Conservation (phyloP, 2,329 filamentous ascomycete genomes). For the Paramyrothecium roridum region DNA sequence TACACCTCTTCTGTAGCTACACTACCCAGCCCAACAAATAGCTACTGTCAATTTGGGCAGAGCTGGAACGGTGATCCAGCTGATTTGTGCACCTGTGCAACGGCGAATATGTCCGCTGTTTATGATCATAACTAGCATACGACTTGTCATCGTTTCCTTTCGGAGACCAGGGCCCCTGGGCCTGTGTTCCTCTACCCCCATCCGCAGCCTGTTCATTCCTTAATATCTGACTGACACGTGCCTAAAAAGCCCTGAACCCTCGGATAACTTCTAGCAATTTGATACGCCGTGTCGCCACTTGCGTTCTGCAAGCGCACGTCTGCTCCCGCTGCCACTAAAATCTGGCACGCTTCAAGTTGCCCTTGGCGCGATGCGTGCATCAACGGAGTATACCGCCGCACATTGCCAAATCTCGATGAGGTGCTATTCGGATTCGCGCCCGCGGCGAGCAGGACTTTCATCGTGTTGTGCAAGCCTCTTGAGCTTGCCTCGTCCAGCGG, state of each 20-base stretch:
- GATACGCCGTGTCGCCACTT: not conserved
- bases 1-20: too few species aligned
- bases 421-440: not conserved
- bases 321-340: not conserved
- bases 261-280: not conserved
- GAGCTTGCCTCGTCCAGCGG: not conserved
- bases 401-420: not conserved
- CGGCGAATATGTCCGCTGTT: too few species aligned
- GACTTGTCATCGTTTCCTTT: too few species aligned
- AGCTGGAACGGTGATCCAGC: too few species aligned
- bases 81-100: too few species aligned
- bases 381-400: not conserved
- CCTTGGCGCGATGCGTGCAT: not conserved
- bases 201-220: not conserved
- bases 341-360: not conserved
- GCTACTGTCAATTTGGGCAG: too few species aligned
- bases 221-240: not conserved
- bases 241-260: not conserved
- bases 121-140: too few species aligned
- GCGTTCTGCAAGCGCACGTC: not conserved
- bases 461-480: not conserved
- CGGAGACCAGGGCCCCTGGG: too few species aligned
- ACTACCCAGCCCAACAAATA: too few species aligned
- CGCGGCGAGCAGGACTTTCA: not conserved
- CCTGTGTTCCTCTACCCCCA: too few species aligned